These are phyloP conservation scores for Tylopilus plumbeoviolaceoides DNA, from an alignment of 768 basidiomycete species.

Conservation along the genomic window DNA sequence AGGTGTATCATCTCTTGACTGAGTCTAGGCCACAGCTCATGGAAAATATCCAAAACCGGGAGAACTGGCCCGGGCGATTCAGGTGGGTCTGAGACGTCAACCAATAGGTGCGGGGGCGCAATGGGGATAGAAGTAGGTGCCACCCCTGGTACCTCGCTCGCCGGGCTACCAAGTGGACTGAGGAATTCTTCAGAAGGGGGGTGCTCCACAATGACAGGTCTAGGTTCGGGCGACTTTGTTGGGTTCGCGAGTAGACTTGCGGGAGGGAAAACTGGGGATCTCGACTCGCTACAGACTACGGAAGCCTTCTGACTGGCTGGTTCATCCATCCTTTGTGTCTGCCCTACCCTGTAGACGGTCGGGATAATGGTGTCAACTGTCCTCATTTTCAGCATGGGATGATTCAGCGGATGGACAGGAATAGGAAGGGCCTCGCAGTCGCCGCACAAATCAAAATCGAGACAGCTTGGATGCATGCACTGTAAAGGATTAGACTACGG, in stretches of 20 bases:
- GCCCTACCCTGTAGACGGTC: slow-evolving; percentile 32
- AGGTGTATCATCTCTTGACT: slow-evolving; percentile 37
- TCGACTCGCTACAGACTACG: background rate
- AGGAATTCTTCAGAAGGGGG: slow-evolving; percentile 21
- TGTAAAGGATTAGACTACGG: slow-evolving; percentile 25
- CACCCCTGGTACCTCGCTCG: background rate
- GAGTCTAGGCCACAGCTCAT: slow-evolving; percentile 34
- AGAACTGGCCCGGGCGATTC: slow-evolving; percentile 8
- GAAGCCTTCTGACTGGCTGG: background rate
- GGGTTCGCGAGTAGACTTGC: background rate
- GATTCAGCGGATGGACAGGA: slow-evolving; percentile 63
- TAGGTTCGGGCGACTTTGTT: background rate
- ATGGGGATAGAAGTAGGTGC: background rate
- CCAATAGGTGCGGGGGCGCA: slow-evolving; percentile 5
- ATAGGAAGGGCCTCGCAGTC: slow-evolving; percentile 80
- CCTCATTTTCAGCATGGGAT: slow-evolving; percentile 75
- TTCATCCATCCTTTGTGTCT: slow-evolving; percentile 4
- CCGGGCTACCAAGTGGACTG: slow-evolving; percentile 19
- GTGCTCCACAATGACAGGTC: background rate
- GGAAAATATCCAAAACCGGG: slow-evolving; percentile 16
- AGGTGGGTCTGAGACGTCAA: slow-evolving; percentile 5
- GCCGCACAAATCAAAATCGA: slow-evolving; percentile 78
- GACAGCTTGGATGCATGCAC: slow-evolving; percentile 78
- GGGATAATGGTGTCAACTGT: slow-evolving; percentile 47
- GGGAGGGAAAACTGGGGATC: background rate